Conservation (phyloP, 75 land plant genomes). For the Chamaecyparis obtusa region DNA sequence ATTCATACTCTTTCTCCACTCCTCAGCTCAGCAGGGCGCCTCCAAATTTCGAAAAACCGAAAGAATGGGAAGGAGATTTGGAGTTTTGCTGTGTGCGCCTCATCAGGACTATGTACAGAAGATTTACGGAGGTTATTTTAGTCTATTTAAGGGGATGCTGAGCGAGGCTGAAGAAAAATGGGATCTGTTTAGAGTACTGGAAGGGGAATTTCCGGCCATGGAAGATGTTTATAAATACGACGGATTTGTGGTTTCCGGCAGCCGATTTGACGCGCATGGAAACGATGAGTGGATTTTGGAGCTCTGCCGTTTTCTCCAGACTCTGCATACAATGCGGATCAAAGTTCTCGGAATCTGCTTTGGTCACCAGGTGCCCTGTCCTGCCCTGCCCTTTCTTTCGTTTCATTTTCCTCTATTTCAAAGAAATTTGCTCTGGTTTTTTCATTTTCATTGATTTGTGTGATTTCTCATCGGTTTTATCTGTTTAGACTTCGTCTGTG, state of each 20-base stretch:
- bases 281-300: slow-evolving; percentile 65
- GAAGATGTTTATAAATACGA: slow-evolving; percentile 52
- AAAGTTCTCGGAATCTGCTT: slow-evolving; percentile 85
- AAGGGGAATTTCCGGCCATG: slow-evolving; percentile 56
- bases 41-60: not conserved
- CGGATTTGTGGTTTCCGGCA: slow-evolving; percentile 89
- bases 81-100: slow-evolving; percentile 64
- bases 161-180: slow-evolving; percentile 75
- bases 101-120: slow-evolving; percentile 58
- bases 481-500: too few relatives aligned
- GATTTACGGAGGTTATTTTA: slow-evolving; percentile 75
- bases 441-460: too few relatives aligned
- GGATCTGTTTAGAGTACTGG: slow-evolving; percentile 48
- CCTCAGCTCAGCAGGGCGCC: not conserved
- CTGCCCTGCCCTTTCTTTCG: not conserved
- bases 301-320: slow-evolving; percentile 45
- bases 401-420: too few relatives aligned
- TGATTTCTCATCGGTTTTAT: too few relatives aligned
- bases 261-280: slow-evolving; percentile 82
- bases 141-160: slow-evolving; percentile 55
- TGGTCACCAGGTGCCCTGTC: slow-evolving; percentile 84
- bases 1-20: not conserved
- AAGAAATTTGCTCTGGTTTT: too few relatives aligned
- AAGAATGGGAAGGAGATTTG: slow-evolving; percentile 30
- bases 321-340: slow-evolving; percentile 44